Base-by-base conservation (phyloP, 202 grass and related monocot species). In the Setaria italica region DNA sequence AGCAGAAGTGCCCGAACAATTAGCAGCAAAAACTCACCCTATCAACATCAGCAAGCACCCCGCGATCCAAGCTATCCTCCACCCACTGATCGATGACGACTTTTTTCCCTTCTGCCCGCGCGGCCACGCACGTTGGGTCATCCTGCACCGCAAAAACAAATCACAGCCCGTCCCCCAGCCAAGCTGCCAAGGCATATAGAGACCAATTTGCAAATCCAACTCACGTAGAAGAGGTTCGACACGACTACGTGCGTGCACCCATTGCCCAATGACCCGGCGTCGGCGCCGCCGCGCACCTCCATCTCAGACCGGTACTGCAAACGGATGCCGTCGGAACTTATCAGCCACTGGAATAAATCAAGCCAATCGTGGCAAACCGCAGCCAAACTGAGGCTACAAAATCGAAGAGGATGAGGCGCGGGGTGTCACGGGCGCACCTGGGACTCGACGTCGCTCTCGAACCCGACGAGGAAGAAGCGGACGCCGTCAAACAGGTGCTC, bases 191-290 rank as follows among this genome's bases (percentile, higher is more conserved):
- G 54, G 29, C 30, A 56, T 4, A 9, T 43, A 19, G 14, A 11
- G 21, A 32, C 25, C 3, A 69, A 42, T 68, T 3, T 21, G 25
- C 55, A 49, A 37, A 16, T 0, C 17, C 45, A 57, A 94, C 95
- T 98, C 87, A 98, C 95, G 66, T 95, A 91, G 77, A 94, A 11
- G 69, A 42, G 86, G 59, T 91, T 90, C 57, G 62, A 89, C 45
- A 92, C 93, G 56, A 98, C 76, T 39, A 94, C 78, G 78, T 98
- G 93, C n/a, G 93, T 95, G 82, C 95, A 94, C 21, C 58, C 89
- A 25, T 49, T 46, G 74, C 89, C 78, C 15, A 84, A 82, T 17
- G 59, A 75, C 11, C 82, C 90, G 7, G 76, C 87, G 91, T 95
- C 93, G 74, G 63, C 75, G 51, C 91, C 91, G 76, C 82, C 90